Evolutionary conservation across 2,329 filamentous ascomycete genomes (phyloP).

Genomic region (Fusarium mundagurra): DNA sequence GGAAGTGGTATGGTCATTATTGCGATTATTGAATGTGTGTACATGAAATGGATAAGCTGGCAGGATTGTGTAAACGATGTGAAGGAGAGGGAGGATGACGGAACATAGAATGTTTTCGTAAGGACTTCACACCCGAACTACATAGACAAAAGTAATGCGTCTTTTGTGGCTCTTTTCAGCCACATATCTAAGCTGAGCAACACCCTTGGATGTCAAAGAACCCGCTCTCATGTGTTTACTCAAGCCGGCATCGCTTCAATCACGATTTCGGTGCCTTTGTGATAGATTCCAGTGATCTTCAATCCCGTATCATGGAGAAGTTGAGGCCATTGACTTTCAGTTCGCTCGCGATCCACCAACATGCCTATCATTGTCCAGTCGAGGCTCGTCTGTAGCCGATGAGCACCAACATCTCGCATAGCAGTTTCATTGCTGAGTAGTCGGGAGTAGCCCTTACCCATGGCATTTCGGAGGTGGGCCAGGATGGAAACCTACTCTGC

Average conservation of each 20-base stretch:
- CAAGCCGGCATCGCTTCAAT: constrained; percentile 18
- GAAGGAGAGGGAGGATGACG: constrained; percentile 32
- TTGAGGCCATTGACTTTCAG: constrained; percentile 30
- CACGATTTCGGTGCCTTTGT: constrained; percentile 12
- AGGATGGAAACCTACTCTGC: constrained; percentile 47
- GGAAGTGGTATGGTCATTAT: constrained; percentile 39
- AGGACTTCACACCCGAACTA: background rate
- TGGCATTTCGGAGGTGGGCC: constrained; percentile 22
- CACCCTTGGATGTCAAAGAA: background rate
- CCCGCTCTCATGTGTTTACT: background rate
- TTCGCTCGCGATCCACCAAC: constrained; percentile 38
- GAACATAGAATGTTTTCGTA: constrained; percentile 4
- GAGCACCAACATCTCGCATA: constrained; percentile 13
- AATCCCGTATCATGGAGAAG: constrained; percentile 18
- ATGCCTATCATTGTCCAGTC: constrained; percentile 43
- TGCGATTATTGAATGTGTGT: constrained; percentile 35
- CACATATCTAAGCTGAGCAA: background rate
- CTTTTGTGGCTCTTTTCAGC: background rate
- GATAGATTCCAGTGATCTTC: constrained; percentile 18
- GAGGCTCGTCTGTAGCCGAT: constrained; percentile 36
- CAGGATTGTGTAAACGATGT: constrained; percentile 38
- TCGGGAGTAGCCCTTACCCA: constrained; percentile 32
- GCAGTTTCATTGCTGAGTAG: constrained; percentile 32
- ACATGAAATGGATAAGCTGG: constrained; percentile 40
- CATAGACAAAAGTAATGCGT: background rate